phyloP scores from a whole-genome alignment of 306 rosid species.

The Crataegus laevigata region DNA sequence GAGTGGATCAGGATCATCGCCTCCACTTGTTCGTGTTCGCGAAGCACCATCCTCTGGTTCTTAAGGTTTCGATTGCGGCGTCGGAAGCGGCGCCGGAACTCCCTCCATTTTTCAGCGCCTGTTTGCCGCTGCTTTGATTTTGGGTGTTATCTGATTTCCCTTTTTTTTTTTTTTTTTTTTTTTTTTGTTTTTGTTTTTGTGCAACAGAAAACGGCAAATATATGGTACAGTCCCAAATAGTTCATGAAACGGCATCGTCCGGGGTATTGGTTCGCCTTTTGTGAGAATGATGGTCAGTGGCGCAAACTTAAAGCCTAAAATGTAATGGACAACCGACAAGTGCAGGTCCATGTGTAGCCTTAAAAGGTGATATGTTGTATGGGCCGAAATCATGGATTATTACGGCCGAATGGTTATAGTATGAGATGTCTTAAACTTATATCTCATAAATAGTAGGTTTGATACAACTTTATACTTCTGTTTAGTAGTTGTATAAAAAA shows the following conservation, averaged over 20 bases:
- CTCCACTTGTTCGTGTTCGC: conserved; percentile 2
- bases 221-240: background rate
- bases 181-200: no score
- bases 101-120: conserved; percentile 26
- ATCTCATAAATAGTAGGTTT: no score
- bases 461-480: no score
- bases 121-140: background rate
- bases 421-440: no score
- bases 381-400: background rate
- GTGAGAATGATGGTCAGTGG: background rate
- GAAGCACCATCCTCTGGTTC: background rate
- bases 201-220: background rate
- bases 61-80: conserved; percentile 37
- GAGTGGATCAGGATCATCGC: conserved; percentile 41
- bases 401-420: accelerated
- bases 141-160: background rate
- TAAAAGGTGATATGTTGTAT: background rate
- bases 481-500: no score
- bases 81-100: conserved; percentile 16
- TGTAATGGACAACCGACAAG: background rate
- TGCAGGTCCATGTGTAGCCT: background rate
- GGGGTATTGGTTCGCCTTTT: background rate
- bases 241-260: background rate
- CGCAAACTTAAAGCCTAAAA: background rate
- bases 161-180: no score